Evolutionary conservation across 345 rosid genomes (phyloP).

Genomic region (Trapa bicornis): DNA sequence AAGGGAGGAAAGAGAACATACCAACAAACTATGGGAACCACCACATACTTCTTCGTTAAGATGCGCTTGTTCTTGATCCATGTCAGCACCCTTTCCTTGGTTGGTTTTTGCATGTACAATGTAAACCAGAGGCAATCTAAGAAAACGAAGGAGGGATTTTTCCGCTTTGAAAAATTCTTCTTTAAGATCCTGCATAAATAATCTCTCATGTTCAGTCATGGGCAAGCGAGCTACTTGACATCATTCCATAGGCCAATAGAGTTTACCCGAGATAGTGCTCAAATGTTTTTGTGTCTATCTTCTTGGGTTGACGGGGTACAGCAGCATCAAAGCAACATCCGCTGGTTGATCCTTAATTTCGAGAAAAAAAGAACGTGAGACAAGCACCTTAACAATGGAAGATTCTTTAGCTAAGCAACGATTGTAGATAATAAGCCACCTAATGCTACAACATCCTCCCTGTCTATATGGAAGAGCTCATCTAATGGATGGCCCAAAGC

Average conservation of each 20-base stretch:
- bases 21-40: constrained; percentile 39
- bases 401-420: background rate
- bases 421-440: background rate
- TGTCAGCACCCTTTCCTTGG: constrained; percentile 20
- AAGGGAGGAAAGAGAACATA: constrained; percentile 1
- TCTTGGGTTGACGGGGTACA: constrained; percentile 8
- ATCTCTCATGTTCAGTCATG: background rate
- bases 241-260: background rate
- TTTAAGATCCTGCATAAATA: constrained; percentile 17
- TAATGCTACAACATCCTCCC: background rate
- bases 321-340: background rate
- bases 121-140: constrained; percentile 32
- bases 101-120: constrained; percentile 19
- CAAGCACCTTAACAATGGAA: background rate
- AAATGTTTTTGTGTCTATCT: constrained; percentile 11
- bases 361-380: constrained; percentile 2
- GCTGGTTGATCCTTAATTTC: background rate
- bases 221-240: background rate
- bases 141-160: constrained; percentile 20
- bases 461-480: background rate
- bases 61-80: constrained; percentile 30
- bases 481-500: background rate
- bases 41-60: constrained; percentile 31
- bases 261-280: constrained; percentile 13
- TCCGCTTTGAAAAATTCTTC: constrained; percentile 18